Percentiles rank a stretch among this genome's conserved stretches.
phyloP scores from a whole-genome alignment of 305 asterid species.

The Fraxinus albicans region DNA sequence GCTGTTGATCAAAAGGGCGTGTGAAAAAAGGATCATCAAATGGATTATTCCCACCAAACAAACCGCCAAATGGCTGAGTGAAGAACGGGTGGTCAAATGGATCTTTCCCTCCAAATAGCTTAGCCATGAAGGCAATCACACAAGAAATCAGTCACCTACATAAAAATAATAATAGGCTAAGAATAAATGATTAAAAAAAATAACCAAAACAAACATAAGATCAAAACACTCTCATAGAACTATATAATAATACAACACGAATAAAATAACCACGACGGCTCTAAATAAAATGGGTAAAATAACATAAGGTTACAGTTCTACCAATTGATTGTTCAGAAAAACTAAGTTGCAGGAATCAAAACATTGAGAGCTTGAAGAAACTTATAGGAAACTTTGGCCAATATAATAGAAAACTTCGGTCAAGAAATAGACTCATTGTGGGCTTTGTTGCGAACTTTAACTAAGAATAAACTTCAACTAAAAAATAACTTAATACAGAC shows the following conservation, averaged over 20 bases:
- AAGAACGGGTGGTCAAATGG: slow-evolving; percentile 61
- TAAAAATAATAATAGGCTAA: background rate
- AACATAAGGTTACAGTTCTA: background rate
- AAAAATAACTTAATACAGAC: background rate
- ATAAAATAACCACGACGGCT: background rate
- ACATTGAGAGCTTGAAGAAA: background rate
- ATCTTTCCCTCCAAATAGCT: slow-evolving; percentile 67
- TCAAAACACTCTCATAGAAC: background rate
- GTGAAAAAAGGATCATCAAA: slow-evolving; percentile 67
- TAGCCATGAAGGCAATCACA: slow-evolving; percentile 34
- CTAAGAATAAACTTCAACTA: background rate
- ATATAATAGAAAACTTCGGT: too few species aligned
- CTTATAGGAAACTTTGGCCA: background rate
- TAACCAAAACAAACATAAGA: background rate
- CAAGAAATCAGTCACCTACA: slow-evolving; percentile 10
- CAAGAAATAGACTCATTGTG: background rate
- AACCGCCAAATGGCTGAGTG: slow-evolving; percentile 44
- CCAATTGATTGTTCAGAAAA: background rate
- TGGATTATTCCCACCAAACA: slow-evolving; percentile 43
- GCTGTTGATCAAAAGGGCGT: slow-evolving; percentile 30
- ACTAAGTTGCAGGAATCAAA: background rate
- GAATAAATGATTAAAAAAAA: background rate
- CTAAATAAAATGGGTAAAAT: background rate
- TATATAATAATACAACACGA: background rate
- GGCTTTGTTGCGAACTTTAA: background rate